Percentiles rank a stretch among this genome's conserved stretches.
Evolutionary conservation across 2,329 filamentous ascomycete genomes (phyloP).

Genomic region (Fusarium paranaense): DNA sequence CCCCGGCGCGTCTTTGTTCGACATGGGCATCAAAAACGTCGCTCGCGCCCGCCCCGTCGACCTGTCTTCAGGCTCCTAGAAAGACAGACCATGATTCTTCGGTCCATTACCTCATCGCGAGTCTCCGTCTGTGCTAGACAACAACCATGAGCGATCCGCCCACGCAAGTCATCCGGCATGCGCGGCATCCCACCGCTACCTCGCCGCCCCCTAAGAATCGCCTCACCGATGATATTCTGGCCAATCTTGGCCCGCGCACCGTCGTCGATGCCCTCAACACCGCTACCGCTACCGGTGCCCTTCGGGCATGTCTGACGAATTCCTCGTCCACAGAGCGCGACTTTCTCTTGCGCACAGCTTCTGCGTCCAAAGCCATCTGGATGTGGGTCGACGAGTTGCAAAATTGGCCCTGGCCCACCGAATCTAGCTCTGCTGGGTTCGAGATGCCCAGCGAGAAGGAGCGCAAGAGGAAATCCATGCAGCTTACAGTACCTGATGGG

Average conservation of each 20-base stretch:
- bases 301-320: slow-evolving; percentile 70
- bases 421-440: slow-evolving; percentile 65
- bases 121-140: slow-evolving; percentile 32
- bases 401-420: slow-evolving; percentile 67
- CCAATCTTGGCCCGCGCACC: slow-evolving; percentile 69
- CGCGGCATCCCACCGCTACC: slow-evolving; percentile 48
- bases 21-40: slow-evolving; percentile 44
- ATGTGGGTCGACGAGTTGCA: slow-evolving; percentile 81
- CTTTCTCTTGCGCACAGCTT: slow-evolving; percentile 76
- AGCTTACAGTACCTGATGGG: slow-evolving; percentile 35
- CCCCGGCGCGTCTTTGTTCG: slow-evolving; percentile 39
- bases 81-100: slow-evolving; percentile 43
- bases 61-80: slow-evolving; percentile 44
- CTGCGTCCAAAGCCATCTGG: slow-evolving; percentile 77
- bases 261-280: slow-evolving; percentile 70
- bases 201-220: slow-evolving; percentile 60
- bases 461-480: slow-evolving; percentile 52
- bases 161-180: slow-evolving; percentile 47
- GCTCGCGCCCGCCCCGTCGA: slow-evolving; percentile 36
- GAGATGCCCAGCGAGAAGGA: slow-evolving; percentile 57
- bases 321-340: slow-evolving; percentile 75
- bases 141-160: slow-evolving; percentile 51
- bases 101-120: slow-evolving; percentile 29
- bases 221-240: slow-evolving; percentile 68
- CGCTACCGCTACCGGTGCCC: slow-evolving; percentile 61